Evolutionary conservation across 73 alveolate species (phyloP).

Genomic region (Halteria grandinella): DNA sequence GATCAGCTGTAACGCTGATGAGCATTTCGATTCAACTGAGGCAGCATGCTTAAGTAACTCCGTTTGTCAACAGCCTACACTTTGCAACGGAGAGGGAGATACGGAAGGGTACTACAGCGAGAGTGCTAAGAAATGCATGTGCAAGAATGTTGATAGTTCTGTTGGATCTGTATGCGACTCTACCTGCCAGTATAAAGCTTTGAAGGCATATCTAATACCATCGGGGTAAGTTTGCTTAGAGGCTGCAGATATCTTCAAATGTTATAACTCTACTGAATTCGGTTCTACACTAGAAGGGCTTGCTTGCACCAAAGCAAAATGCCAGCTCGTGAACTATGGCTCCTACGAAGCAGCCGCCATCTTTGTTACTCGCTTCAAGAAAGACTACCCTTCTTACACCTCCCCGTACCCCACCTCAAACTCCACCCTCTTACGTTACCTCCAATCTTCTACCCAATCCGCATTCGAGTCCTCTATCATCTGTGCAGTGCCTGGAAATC

Average conservation of each 20-base stretch:
- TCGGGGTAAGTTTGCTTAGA: neutral
- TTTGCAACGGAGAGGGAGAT: conserved; percentile 26
- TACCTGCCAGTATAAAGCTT: conserved; percentile 22
- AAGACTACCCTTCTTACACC: neutral
- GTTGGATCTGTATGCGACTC: conserved; percentile 25
- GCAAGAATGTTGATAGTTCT: conserved; percentile 11
- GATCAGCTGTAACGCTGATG: neutral
- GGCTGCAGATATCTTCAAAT: neutral
- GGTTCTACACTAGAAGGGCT: conserved; percentile 5
- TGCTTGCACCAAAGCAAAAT: conserved; percentile 3
- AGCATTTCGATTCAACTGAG: neutral
- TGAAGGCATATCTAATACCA: conserved; percentile 5
- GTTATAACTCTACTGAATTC: neutral
- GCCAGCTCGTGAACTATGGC: neutral
- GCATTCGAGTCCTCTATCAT: conserved; percentile 25
- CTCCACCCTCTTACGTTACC: neutral
- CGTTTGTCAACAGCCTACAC: conserved; percentile 16
- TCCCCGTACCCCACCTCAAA: conserved; percentile 23
- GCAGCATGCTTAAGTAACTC: conserved; percentile 2
- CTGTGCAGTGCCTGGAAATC: conserved; percentile 28
- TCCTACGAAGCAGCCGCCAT: conserved; percentile 26
- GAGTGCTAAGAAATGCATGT: conserved; percentile 14
- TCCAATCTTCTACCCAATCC: neutral
- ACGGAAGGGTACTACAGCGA: conserved; percentile 18
- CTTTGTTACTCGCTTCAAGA: conserved; percentile 1